A percentile compares a stretch with the other conserved stretches of the same genome.
Evolutionary conservation across 192 early-diverging fungal species (phyloP).

Genomic region (Geranomyces variabilis): DNA sequence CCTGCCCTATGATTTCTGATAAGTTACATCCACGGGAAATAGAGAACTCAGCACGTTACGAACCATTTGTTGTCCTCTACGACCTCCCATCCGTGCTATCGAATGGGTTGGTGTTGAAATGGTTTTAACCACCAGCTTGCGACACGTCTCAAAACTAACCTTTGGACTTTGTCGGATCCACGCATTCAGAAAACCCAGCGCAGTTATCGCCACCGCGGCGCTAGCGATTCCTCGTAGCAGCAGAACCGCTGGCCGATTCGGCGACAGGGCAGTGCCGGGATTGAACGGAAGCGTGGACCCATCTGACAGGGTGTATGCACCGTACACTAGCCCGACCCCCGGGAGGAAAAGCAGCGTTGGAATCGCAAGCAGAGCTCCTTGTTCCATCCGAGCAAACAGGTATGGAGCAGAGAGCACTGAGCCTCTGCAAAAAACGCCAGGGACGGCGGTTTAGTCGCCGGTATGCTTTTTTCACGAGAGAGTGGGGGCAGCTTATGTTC

Average conservation of each 20-base stretch:
- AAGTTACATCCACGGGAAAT: too few species aligned
- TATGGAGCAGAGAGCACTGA: not conserved
- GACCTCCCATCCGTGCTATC: slow-evolving; percentile 8
- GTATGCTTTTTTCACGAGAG: too few species aligned
- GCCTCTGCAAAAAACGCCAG: not conserved
- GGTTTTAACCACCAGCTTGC: too few species aligned
- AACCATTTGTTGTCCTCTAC: slow-evolving; percentile 7
- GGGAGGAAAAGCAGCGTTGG: slow-evolving; percentile 12
- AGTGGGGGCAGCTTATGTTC: too few species aligned
- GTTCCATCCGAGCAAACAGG: not conserved
- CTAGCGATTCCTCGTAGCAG: not conserved
- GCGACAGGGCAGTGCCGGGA: slow-evolving; percentile 12
- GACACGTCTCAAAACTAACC: too few species aligned
- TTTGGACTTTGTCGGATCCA: slow-evolving; percentile 9
- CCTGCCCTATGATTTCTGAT: too few species aligned
- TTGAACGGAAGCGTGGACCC: slow-evolving; percentile 3
- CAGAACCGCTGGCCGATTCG: slow-evolving; percentile 10
- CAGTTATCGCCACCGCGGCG: not conserved
- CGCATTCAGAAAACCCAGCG: slow-evolving; percentile 5
- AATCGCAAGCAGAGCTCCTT: not conserved
- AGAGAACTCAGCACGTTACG: too few species aligned
- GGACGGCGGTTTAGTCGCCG: too few species aligned
- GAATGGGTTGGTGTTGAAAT: too few species aligned
- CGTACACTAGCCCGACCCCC: not conserved
- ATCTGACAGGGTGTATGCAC: not conserved